Evolutionary conservation across 495 filamentous ascomycete species (phyloP).

Genomic region (Penicillium psychrofluorescens): DNA sequence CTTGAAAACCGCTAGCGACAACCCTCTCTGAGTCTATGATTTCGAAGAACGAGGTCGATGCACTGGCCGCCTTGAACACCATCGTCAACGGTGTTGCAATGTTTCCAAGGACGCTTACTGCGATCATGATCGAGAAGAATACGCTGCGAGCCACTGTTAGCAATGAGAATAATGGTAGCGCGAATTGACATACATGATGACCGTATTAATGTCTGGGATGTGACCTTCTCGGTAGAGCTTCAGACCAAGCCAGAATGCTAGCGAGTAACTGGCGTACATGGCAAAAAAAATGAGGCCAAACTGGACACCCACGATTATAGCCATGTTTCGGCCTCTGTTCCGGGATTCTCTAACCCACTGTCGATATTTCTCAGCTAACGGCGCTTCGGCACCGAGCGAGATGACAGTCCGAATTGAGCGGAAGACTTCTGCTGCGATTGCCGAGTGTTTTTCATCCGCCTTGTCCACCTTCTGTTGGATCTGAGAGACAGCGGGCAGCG

Average conservation of each 20-base stretch:
- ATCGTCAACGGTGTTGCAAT: slow-evolving; percentile 38
- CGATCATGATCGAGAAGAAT: slow-evolving; percentile 37
- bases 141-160: slow-evolving; percentile 26
- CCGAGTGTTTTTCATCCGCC: slow-evolving; percentile 25
- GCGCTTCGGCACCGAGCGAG: slow-evolving; percentile 40
- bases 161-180: slow-evolving; percentile 1
- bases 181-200: slow-evolving; percentile 39
- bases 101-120: slow-evolving; percentile 14
- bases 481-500: slow-evolving; percentile 36
- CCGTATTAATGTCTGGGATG: slow-evolving; percentile 34
- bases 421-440: slow-evolving; percentile 43
- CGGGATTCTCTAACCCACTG: slow-evolving; percentile 52
- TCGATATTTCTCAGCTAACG: slow-evolving; percentile 30
- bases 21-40: slow-evolving; percentile 40
- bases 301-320: slow-evolving; percentile 18
- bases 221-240: slow-evolving; percentile 28
- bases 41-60: slow-evolving; percentile 34
- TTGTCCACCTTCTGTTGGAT: slow-evolving; percentile 18
- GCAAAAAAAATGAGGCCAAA: slow-evolving; percentile 28
- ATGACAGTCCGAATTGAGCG: slow-evolving; percentile 44
- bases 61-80: slow-evolving; percentile 40
- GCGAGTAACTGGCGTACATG: slow-evolving; percentile 39
- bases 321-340: slow-evolving; percentile 36
- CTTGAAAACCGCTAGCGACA: slow-evolving; percentile 22
- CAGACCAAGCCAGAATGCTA: slow-evolving; percentile 48